phyloP scores from a whole-genome alignment of 176 grass and related monocot species.

The Avena atlantica region DNA sequence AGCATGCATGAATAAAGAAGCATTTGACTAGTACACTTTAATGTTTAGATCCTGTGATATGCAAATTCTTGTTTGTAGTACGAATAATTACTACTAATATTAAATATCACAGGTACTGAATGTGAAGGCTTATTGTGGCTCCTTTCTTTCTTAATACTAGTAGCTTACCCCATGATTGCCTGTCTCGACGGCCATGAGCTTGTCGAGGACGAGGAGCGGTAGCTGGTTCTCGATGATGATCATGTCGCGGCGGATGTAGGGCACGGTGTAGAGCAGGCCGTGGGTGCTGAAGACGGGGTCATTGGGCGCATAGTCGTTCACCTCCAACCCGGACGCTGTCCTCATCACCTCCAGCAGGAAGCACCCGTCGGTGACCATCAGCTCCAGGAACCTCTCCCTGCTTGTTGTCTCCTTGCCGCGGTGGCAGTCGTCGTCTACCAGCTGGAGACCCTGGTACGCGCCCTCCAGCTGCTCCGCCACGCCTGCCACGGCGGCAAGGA shows the following conservation, averaged over 20 bases:
- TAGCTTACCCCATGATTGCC: constrained; percentile 43
- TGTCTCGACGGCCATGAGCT: constrained; percentile 56
- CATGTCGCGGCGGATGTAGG: constrained; percentile 78
- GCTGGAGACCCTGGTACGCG: constrained; percentile 49
- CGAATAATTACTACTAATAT: no score
- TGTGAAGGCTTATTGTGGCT: not conserved
- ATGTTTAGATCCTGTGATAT: not conserved
- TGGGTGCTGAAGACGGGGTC: constrained; percentile 82
- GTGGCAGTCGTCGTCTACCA: constrained; percentile 46
- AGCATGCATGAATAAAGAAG: constrained; percentile 30
- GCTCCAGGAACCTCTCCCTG: constrained; percentile 49
- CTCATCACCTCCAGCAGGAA: constrained; percentile 90
- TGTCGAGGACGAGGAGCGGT: constrained; percentile 67
- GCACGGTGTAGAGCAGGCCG: constrained; percentile 67
- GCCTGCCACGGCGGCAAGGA: constrained; percentile 45
- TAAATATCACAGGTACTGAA: no score
- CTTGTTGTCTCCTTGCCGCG: not conserved
- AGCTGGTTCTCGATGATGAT: constrained; percentile 92
- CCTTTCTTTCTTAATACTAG: not conserved
- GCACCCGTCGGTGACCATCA: constrained; percentile 78
- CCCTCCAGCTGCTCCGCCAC: constrained; percentile 41
- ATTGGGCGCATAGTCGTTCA: constrained; percentile 58
- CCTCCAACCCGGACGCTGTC: constrained; percentile 35
- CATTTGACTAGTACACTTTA: constrained; percentile 35
- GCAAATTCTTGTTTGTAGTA: no score